phyloP scores from a whole-genome alignment of 2,329 filamentous ascomycete species.

The Cladophialophora bantiana region DNA sequence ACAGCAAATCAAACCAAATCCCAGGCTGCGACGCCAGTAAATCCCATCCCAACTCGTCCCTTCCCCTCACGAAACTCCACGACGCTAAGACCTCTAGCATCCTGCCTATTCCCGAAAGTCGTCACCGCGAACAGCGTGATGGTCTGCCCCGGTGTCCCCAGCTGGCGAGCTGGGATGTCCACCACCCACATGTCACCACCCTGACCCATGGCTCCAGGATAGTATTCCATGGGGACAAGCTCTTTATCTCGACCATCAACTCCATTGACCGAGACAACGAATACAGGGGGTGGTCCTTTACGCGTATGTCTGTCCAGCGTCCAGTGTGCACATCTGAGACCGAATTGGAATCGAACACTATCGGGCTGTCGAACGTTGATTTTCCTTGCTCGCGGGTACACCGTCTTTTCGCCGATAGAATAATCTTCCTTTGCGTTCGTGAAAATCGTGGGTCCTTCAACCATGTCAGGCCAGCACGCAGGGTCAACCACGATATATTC shows the following conservation, averaged over 20 bases:
- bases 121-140: conserved; percentile 70
- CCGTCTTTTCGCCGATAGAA: conserved; percentile 62
- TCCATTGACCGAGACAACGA: conserved; percentile 72
- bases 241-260: conserved; percentile 72
- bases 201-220: conserved; percentile 54
- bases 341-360: conserved; percentile 78
- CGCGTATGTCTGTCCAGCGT: conserved; percentile 70
- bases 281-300: conserved; percentile 69
- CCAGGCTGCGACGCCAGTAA: conserved; percentile 62
- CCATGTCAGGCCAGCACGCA: conserved; percentile 50
- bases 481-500: conserved; percentile 76
- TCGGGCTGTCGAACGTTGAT: conserved; percentile 66
- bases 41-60: conserved; percentile 57
- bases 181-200: conserved; percentile 82
- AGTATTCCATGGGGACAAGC: conserved; percentile 69
- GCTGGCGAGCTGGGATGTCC: conserved; percentile 69
- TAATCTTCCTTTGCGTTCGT: conserved; percentile 56
- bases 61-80: conserved; percentile 57
- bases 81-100: conserved; percentile 61
- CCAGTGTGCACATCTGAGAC: conserved; percentile 83
- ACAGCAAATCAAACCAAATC: conserved; percentile 51
- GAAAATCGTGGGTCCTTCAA: conserved; percentile 57
- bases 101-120: conserved; percentile 56
- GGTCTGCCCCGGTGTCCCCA: conserved; percentile 74
- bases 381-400: conserved; percentile 66